Evolutionary conservation across 1,139 yeast species (phyloP).

Genomic region (Neolecta irregularis): DNA sequence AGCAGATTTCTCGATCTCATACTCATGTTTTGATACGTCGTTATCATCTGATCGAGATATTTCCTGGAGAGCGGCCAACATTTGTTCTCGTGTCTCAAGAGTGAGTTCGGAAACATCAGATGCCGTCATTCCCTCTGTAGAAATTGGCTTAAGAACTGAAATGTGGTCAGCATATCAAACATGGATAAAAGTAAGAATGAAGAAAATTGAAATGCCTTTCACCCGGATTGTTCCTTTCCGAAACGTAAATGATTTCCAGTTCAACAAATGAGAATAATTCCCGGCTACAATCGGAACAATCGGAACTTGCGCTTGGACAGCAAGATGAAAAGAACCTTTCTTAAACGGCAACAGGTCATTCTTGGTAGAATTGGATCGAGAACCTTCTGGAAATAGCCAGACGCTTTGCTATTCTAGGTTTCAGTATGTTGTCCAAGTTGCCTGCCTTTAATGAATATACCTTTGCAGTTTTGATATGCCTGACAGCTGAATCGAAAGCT

Average conservation of each 20-base stretch:
- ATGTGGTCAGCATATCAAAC: constrained; percentile 17
- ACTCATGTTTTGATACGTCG: too few species aligned
- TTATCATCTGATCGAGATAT: constrained; percentile 11
- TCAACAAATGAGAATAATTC: constrained; percentile 64
- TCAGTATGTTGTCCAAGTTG: neutral
- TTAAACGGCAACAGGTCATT: constrained; percentile 74
- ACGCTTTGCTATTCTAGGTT: constrained; percentile 16
- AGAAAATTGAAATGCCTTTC: constrained; percentile 5
- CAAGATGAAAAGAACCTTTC: constrained; percentile 95
- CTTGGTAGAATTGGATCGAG: constrained; percentile 59
- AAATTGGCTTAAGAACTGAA: constrained; percentile 53
- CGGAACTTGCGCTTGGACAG: constrained; percentile 82
- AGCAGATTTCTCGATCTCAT: too few species aligned
- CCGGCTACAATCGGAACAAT: constrained; percentile 75
- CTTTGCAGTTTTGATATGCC: constrained; percentile 41
- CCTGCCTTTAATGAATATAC: constrained; percentile 38
- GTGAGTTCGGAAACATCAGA: constrained; percentile 43
- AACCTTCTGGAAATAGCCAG: constrained; percentile 43
- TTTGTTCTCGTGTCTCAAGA: constrained; percentile 24
- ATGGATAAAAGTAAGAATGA: neutral
- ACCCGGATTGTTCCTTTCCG: constrained; percentile 43
- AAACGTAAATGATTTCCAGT: constrained; percentile 38
- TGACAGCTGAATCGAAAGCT: constrained; percentile 56
- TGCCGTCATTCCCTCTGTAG: constrained; percentile 41
- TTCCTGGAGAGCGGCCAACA: constrained; percentile 26